phyloP scores from a whole-genome alignment of 345 rosid genomes.

The Pistacia atlantica region DNA sequence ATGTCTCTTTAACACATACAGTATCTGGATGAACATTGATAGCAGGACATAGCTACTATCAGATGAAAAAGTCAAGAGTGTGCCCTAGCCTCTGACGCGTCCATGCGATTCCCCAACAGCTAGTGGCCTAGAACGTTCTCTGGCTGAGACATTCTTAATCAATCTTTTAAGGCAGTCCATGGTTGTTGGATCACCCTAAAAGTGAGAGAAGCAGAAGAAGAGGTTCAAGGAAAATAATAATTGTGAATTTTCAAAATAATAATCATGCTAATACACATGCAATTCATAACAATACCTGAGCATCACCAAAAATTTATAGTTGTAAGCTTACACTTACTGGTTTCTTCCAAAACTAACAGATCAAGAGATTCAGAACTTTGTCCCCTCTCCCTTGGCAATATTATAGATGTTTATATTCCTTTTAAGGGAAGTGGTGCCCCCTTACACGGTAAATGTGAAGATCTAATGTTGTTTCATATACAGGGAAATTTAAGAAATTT shows the following conservation, averaged over 20 bases:
- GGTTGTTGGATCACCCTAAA: conserved; percentile 28
- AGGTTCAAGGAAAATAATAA: neutral
- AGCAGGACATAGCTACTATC: neutral
- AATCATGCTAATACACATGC: neutral
- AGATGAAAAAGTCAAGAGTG: neutral
- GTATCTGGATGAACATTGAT: neutral
- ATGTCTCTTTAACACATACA: neutral
- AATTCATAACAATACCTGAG: neutral
- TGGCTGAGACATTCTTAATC: conserved; percentile 12
- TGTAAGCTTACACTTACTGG: neutral
- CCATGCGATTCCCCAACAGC: neutral
- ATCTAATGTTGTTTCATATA: neutral
- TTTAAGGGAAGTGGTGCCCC: too few species aligned
- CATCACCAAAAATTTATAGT: neutral
- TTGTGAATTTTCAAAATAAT: neutral
- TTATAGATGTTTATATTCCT: neutral
- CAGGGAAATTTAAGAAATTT: too few species aligned
- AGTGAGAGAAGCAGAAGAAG: neutral
- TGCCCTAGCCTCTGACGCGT: neutral
- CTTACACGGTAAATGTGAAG: neutral
- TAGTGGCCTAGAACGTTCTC: neutral
- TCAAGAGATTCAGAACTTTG: neutral
- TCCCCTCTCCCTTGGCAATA: neutral
- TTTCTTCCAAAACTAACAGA: neutral
- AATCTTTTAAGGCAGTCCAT: conserved; percentile 1